A percentile compares a stretch with the other conserved stretches of the same genome.
These are phyloP conservation scores for Myriosclerotinia curreyana DNA, from an alignment of 2,329 filamentous ascomycete species.

Conservation along the genomic window DNA sequence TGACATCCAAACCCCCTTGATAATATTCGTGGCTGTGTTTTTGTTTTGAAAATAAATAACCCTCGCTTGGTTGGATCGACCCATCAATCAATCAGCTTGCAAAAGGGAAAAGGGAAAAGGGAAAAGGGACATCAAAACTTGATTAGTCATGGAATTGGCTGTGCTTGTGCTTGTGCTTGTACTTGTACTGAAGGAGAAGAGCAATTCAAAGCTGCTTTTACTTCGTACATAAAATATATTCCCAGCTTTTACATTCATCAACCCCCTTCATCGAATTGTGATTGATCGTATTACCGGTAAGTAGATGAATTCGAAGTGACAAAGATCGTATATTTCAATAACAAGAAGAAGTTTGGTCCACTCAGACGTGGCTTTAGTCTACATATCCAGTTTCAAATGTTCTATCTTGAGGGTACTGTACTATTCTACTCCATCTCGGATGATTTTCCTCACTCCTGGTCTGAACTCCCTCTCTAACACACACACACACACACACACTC, in stretches of 20 bases:
- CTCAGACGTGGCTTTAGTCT: background rate
- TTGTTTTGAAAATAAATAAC: constrained; percentile 14
- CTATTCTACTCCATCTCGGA: background rate
- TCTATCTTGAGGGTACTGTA: background rate
- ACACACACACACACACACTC: too few species aligned
- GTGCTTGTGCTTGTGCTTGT: background rate
- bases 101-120: too few species aligned
- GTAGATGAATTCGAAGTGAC: background rate
- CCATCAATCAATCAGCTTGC: too few species aligned
- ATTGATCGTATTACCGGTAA: background rate
- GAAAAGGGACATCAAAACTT: background rate
- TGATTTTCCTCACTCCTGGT: background rate
- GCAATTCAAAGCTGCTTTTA: constrained; percentile 4
- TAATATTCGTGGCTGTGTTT: constrained; percentile 19
- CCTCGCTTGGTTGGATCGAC: constrained; percentile 4
- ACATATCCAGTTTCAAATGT: background rate
- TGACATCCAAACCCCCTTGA: constrained; percentile 4
- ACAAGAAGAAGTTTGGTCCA: background rate
- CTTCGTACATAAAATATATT: constrained; percentile 3
- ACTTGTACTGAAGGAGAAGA: background rate
- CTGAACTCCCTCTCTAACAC: background rate
- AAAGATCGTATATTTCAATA: background rate
- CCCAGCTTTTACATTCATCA: background rate
- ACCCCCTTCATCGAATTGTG: background rate
- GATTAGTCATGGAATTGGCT: constrained; percentile 1